Percentiles rank a stretch among this genome's conserved stretches.
Conservation (phyloP, 1,284 basidiomycete genomes). For the Pascua sp. region DNA sequence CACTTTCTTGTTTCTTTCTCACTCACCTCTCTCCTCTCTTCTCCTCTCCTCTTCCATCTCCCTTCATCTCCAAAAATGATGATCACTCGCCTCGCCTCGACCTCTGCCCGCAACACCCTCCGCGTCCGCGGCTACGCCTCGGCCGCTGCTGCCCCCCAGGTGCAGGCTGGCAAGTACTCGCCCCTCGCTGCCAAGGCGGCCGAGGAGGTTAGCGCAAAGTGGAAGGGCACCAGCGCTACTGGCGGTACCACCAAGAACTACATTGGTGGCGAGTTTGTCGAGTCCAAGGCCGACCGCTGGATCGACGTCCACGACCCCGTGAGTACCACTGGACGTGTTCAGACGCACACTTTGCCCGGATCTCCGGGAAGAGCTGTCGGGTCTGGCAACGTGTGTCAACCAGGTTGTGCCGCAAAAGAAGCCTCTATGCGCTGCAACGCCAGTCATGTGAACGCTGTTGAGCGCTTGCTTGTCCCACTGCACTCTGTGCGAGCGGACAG, state of each 20-base stretch:
- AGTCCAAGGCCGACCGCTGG: slow-evolving; percentile 73
- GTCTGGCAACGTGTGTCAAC: no score
- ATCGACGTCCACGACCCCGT: slow-evolving; percentile 85
- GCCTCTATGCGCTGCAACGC: no score
- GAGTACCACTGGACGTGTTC: slow-evolving; percentile 18
- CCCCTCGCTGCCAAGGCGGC: slow-evolving; percentile 35
- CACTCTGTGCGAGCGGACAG: no score
- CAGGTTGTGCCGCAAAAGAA: neutral
- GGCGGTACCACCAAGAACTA: slow-evolving; percentile 85
- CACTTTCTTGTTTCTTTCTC: neutral
- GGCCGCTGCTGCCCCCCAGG: slow-evolving; percentile 19
- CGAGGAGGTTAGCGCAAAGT: slow-evolving; percentile 50
- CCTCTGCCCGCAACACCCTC: slow-evolving; percentile 4
- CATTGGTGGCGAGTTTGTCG: slow-evolving; percentile 74
- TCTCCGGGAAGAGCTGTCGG: no score
- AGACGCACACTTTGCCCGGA: no score
- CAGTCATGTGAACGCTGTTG: no score
- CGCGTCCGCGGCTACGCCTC: slow-evolving; percentile 28
- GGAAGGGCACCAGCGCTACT: slow-evolving; percentile 78
- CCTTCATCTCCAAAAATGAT: neutral
- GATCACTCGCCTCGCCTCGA: slow-evolving; percentile 1
- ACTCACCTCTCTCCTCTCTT: neutral
- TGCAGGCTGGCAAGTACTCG: slow-evolving; percentile 19
- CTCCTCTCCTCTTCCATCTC: slow-evolving; percentile 1
- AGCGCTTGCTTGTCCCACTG: neutral